phyloP scores from a whole-genome alignment of 2,329 filamentous ascomycete species.

The Neocatenulostroma microsporum region DNA sequence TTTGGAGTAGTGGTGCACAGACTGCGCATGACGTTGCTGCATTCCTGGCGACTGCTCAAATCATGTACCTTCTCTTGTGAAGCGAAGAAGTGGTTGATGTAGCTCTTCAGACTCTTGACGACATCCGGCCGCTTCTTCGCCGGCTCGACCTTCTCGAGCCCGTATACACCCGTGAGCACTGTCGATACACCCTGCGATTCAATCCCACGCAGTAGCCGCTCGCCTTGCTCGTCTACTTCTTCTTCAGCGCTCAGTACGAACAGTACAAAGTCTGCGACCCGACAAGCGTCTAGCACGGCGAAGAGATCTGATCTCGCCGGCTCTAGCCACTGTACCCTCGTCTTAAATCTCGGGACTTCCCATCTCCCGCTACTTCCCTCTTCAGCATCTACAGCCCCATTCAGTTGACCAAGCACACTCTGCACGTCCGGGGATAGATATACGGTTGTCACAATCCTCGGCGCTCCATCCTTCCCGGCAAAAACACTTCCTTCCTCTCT shows the following conservation, averaged over 20 bases:
- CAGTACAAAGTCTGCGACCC: constrained; percentile 84
- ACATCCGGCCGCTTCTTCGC: constrained; percentile 71
- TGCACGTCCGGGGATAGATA: constrained; percentile 71
- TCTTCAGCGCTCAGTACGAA: constrained; percentile 74
- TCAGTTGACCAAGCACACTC: constrained; percentile 63
- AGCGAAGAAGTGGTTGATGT: constrained; percentile 90
- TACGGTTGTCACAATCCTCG: constrained; percentile 79
- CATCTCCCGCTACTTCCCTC: constrained; percentile 52
- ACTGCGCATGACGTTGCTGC: constrained; percentile 80
- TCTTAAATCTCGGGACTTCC: constrained; percentile 83
- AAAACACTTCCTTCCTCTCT: constrained; percentile 74
- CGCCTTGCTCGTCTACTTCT: constrained; percentile 77
- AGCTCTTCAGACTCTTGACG: constrained; percentile 76
- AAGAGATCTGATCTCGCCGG: constrained; percentile 63
- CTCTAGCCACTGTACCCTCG: constrained; percentile 80
- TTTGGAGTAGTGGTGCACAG: constrained; percentile 89
- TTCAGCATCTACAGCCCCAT: constrained; percentile 71
- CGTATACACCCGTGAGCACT: constrained; percentile 68
- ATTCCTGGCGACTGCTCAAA: constrained; percentile 81
- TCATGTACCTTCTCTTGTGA: constrained; percentile 85
- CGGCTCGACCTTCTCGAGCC: constrained; percentile 68
- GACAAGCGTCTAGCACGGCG: constrained; percentile 73
- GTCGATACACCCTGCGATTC: constrained; percentile 94
- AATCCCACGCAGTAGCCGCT: constrained; percentile 75
- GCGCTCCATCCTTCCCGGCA: constrained; percentile 74